Evolutionary conservation across 345 rosid genomes (phyloP), one percentile per base, ranked within the genome.

Genomic region (Noccaea caerulescens): DNA sequence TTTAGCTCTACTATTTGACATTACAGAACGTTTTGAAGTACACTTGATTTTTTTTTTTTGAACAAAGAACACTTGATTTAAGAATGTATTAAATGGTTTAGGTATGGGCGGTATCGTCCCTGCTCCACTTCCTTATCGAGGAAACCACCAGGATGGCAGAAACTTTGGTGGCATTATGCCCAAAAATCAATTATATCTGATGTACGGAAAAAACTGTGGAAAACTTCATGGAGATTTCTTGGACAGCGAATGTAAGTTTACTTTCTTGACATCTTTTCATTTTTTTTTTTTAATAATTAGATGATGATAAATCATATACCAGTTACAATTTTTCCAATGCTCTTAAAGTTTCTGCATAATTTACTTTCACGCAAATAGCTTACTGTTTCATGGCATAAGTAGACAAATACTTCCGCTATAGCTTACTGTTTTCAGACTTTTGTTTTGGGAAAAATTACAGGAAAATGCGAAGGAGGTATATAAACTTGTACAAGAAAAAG

Each of bases 101-200:
- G 98, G 84, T 93, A 90, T 76, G 97, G 98, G 66, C 86, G 97
- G 16, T 90, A 90, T 79, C 93, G 93, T 66, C 98, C 98, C 25
- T 80, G 83, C 83, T 72, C 76, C 61, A 79, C 69, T 77, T 79
- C 83, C 68, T 65, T 83, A 77, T 80, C 77, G 32, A 82, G 77
- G 77, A 93, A 90, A 61, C 84, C 78, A 14, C 77, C 73, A 72
- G 90, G 92, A 52, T 90, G 96, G 98, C 87, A 82, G 76, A 87
- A 64, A 72, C 62, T 84, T 71, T 90, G 96, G 97, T 93, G 97
- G 98, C 86, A 62, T 38, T 93, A 93, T 77, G 98, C 96, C 45
- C 97, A 87, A 79, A 73, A 88, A 47, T 88, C 96, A 60, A 44
- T 93, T 63, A 46, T 90, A 56, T 83, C 89, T 46, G 95, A 90